Conservation (phyloP, 441 rosid genomes). For the Biscutella laevigata region DNA sequence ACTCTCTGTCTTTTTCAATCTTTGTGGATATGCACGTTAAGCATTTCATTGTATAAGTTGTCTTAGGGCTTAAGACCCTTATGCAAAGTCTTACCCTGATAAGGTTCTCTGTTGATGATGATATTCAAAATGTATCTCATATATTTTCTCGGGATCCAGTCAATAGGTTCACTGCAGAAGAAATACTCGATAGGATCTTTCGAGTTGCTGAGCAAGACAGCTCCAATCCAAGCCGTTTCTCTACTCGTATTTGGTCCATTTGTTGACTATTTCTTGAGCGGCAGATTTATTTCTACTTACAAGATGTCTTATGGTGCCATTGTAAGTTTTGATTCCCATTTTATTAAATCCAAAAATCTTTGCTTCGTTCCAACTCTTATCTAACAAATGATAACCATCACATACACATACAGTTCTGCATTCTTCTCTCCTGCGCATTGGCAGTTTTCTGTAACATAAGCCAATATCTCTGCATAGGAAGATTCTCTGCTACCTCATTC, state of each 20-base stretch:
- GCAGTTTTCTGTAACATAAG: conserved; percentile 91
- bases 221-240: conserved; percentile 90
- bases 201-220: conserved; percentile 85
- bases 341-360: not conserved
- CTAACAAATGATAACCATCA: not conserved
- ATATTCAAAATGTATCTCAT: not conserved
- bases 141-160: conserved; percentile 32
- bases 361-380: not conserved
- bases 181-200: conserved; percentile 91
- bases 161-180: conserved; percentile 87
- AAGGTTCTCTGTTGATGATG: conserved; percentile 1
- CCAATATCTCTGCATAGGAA: conserved; percentile 87
- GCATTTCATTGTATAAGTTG: not conserved
- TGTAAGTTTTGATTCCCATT: conserved; percentile 38
- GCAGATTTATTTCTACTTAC: conserved; percentile 52
- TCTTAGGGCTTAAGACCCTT: not conserved
- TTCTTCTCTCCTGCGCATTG: conserved; percentile 60
- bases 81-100: not conserved
- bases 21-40: too few species aligned
- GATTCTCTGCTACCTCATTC: conserved; percentile 83
- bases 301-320: conserved; percentile 63
- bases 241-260: conserved; percentile 84
- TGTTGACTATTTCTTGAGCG: conserved; percentile 61
- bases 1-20: too few species aligned
- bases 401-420: conserved; percentile 73